phyloP scores from a whole-genome alignment of 169 alveolate genomes.

The Hammondia hammondi region DNA sequence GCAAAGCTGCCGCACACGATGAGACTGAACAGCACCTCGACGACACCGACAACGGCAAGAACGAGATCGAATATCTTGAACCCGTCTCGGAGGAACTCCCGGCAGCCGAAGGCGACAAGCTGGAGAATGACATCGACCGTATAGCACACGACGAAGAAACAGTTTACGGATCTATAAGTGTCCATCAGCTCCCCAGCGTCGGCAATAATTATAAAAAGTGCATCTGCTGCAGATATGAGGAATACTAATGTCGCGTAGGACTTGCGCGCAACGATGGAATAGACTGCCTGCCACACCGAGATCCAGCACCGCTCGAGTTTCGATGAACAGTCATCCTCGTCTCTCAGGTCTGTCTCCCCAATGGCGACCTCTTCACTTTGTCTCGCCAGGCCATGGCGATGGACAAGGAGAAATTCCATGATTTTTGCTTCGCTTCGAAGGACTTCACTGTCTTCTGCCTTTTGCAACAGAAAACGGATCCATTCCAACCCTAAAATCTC shows the following conservation, averaged over 20 bases:
- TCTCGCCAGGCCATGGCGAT: background rate
- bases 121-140: background rate
- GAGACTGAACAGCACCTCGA: background rate
- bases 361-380: background rate
- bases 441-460: background rate
- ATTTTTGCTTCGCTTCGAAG: background rate
- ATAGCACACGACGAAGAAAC: background rate
- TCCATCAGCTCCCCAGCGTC: background rate
- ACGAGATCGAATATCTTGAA: constrained; percentile 2
- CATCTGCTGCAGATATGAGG: background rate
- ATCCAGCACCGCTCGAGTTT: background rate
- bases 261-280: constrained; percentile 2
- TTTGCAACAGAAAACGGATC: constrained; percentile 26
- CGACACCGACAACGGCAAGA: background rate
- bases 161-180: background rate
- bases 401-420: background rate
- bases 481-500: constrained; percentile 55
- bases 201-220: background rate
- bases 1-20: background rate
- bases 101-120: constrained; percentile 14
- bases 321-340: background rate
- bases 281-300: background rate
- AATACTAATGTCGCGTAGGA: background rate
- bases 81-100: constrained; percentile 25
- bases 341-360: background rate